Evolutionary conservation across 441 rosid genomes (phyloP), one percentile per base, ranked within the genome.

Genomic region (Capsella rubella): DNA sequence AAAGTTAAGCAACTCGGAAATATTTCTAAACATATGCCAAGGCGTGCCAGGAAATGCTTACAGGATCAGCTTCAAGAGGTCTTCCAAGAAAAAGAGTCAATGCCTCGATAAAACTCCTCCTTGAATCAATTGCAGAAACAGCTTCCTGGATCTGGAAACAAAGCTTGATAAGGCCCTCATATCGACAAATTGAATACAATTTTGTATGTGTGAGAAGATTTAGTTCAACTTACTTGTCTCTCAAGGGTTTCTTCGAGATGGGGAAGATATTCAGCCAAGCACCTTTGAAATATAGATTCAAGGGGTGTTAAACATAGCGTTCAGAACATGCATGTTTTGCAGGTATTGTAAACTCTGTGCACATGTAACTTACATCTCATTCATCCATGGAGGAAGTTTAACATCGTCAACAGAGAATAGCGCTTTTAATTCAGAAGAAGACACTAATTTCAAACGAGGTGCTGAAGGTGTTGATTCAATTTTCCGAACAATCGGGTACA

Each of bases 221-320:
- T 29, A 46, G 40, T 16, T 37, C 34, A 84, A 77, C 86, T 58
- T 15, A 94, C 97, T 90, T 87, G 97, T 80, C 87, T 88, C 76
- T 83, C 87, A 64, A 95, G 88, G 42, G 84, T 82, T 83, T 89
- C 92, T 82, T 95, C 99, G 6, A 92, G 90, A 82, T 86, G 90
- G 11, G 99, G 99, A 78, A 95, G 99, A 87, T 90, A 95, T 82
- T 95, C 99, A 67, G 99, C 99, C 90, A 95, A 82, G 79, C 98
- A 95, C 98, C 99, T 95, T 71, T 55, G 69, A 74, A 72, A 67
- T 72, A 77, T 61, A 77, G 74, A 69, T 45, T 32, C 18, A 61
- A 4, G 15, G 3, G 45, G 29, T 10, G 43, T 42, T 50, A 37
- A 60, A 39, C n/a, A 59, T n/a, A 60, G 13, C 6, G 16, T 28